Conservation (phyloP, 768 basidiomycete genomes). For the Leccinum truebloodii region DNA sequence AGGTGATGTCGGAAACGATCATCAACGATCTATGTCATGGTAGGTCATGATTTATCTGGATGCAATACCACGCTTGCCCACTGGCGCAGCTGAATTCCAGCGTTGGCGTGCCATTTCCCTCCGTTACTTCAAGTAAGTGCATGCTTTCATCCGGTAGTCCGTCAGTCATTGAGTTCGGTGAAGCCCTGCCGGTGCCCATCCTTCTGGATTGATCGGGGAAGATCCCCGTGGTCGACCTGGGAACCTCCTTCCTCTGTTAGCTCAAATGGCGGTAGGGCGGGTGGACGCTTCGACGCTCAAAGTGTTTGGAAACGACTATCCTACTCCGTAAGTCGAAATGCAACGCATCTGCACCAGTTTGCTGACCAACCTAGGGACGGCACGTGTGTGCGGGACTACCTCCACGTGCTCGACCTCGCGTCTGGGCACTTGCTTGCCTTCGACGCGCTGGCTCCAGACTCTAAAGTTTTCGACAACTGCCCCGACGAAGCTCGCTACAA, state of each 20-base stretch:
- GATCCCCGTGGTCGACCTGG: conserved; percentile 95
- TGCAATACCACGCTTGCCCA: conserved; percentile 6
- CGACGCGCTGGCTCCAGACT: conserved; percentile 69
- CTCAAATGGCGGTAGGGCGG: conserved; percentile 93
- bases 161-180: conserved; percentile 5
- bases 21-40: conserved; percentile 85
- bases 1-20: conserved; percentile 90
- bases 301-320: conserved; percentile 97
- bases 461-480: conserved; percentile 56
- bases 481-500: conserved; percentile 67
- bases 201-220: conserved; percentile 93
- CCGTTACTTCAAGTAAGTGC: conserved; percentile 91
- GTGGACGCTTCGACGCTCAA: conserved; percentile 67
- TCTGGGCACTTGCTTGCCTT: conserved; percentile 90
- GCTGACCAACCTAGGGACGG: conserved; percentile 63
- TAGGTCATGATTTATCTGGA: conserved; percentile 35
- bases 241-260: conserved; percentile 90
- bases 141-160: not conserved
- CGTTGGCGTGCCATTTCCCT: conserved; percentile 84
- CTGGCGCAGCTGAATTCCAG: conserved; percentile 56
- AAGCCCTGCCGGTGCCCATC: conserved; percentile 98
- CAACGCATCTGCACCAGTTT: not conserved
- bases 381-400: conserved; percentile 96
- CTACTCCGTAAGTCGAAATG: conserved; percentile 66
- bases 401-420: conserved; percentile 94